Conservation (phyloP, 192 early-diverging fungal genomes). For the Kickxella alabastrina region DNA sequence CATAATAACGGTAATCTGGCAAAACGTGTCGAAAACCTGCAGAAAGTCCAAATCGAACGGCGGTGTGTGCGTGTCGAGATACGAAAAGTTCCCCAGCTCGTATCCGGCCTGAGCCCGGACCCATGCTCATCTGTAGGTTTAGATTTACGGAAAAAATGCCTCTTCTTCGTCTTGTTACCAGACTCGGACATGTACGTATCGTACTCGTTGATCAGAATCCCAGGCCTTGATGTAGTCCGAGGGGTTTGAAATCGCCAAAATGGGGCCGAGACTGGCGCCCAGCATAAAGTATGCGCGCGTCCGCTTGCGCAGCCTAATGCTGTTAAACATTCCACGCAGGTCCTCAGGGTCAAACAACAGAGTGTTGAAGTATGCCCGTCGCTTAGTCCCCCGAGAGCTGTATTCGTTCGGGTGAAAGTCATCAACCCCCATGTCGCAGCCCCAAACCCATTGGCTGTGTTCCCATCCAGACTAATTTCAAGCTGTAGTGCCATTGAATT, state of each 20-base stretch:
- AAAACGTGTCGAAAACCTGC: constrained; percentile 64
- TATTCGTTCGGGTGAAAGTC: not conserved
- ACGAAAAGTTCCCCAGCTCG: constrained; percentile 46
- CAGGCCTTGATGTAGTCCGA: constrained; percentile 63
- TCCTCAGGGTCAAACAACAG: constrained; percentile 45
- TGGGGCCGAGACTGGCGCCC: constrained; percentile 60
- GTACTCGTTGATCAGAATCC: constrained; percentile 59
- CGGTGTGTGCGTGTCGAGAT: constrained; percentile 50
- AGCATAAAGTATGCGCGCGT: constrained; percentile 63
- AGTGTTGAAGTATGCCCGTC: constrained; percentile 46
- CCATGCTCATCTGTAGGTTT: constrained; percentile 39
- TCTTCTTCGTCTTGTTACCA: constrained; percentile 41
- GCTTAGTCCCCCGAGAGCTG: constrained; percentile 12
- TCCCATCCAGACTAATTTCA: constrained; percentile 8
- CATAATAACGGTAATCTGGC: constrained; percentile 59
- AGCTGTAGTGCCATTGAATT: constrained; percentile 41
- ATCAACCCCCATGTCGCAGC: not conserved
- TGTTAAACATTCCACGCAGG: constrained; percentile 45
- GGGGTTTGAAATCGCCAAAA: constrained; percentile 61
- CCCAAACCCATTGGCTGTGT: not conserved
- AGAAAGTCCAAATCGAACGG: constrained; percentile 68
- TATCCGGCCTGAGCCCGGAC: constrained; percentile 23
- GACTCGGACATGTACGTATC: constrained; percentile 47
- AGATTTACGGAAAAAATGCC: constrained; percentile 50
- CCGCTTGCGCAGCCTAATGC: constrained; percentile 45